Base-by-base conservation (phyloP, 2,329 filamentous ascomycete species). In the Trichoderma sp. region DNA sequence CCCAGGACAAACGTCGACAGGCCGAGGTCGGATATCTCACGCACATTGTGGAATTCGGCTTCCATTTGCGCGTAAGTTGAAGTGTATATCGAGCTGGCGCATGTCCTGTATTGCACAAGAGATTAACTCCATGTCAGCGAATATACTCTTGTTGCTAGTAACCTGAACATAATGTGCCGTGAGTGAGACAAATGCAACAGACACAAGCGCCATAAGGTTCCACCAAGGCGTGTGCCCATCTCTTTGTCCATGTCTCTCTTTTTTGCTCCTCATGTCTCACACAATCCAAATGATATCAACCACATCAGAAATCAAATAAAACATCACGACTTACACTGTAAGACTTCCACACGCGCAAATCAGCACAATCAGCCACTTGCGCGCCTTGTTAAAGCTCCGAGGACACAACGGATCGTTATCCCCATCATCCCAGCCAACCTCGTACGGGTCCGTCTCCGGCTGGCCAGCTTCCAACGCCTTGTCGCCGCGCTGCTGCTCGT, bases 21-120 rank as follows among this genome's bases (percentile, higher is more conserved):
- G 0, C 95, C 95, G 11, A 97, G 81, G 3, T 93, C 94, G 13
- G 92, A 93, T 28, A 97, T 87, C 64, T 93, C 84, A 70, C 88
- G 87, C 0, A 92, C 92, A 76, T 88, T 88, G 74, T 88, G 82
- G 76, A 97, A 97, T 72, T 97, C 92, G 30, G 85, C 82, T 73
- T 91, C 89, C 81, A 97, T 89, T 80, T 96, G 92, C 20, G 77
- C 79, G 80, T 97, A 98, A 0, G 93, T 96, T 13, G 89, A 89
- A 0, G 94, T 95, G 81, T 98, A 97, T 76, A 97, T 90, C n/a
- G 94, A 96, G 62, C 92, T 95, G 1, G 93, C 89, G 78, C 91
- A 94, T 9, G 94, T 97, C 68, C 92, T 94, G 76, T 67, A 55
- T 20, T 32, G 28, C 47, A 34, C 26, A 30, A 30, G 26, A 30